phyloP scores from a whole-genome alignment of 1,284 basidiomycete species.

The Moesziomyces globuligerus region DNA sequence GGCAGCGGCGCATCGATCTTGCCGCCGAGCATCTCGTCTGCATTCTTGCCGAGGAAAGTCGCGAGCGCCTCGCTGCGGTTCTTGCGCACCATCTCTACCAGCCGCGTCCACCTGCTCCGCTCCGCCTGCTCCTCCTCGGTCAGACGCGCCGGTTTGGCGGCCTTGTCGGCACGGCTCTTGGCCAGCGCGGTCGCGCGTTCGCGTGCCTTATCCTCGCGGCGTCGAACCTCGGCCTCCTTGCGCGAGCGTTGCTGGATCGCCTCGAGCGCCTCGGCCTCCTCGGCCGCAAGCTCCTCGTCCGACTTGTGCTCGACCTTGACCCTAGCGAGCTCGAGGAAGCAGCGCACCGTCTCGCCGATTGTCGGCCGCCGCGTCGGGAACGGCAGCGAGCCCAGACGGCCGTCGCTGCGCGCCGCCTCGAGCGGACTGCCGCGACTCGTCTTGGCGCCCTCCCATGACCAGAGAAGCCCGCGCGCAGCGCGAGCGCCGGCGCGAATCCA shows the following conservation, averaged over 20 bases:
- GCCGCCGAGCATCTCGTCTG: conserved; percentile 69
- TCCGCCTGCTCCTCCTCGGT: conserved; percentile 41
- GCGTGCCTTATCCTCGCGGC: conserved; percentile 44
- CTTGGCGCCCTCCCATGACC: conserved; percentile 58
- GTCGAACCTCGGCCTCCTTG: conserved; percentile 44
- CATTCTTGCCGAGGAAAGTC: conserved; percentile 83
- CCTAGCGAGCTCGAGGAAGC: conserved; percentile 84
- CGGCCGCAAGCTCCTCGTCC: conserved; percentile 79
- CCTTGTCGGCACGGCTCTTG: conserved; percentile 29
- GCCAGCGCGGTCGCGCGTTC: conserved; percentile 26
- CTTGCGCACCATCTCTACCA: conserved; percentile 88
- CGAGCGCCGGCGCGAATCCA: conserved; percentile 62
- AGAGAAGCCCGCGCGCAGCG: conserved; percentile 61
- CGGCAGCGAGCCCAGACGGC: conserved; percentile 65
- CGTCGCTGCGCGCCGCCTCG: conserved; percentile 60
- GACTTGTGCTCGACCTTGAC: conserved; percentile 88
- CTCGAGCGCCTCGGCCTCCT: conserved; percentile 49
- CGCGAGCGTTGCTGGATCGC: conserved; percentile 32
- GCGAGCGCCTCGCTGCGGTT: conserved; percentile 83
- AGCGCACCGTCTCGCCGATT: conserved; percentile 86
- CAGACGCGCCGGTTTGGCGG: conserved; percentile 20
- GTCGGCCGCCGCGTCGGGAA: conserved; percentile 73
- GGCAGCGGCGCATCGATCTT: conserved; percentile 55
- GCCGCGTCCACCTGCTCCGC: conserved; percentile 66
- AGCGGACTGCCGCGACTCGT: conserved; percentile 54